phyloP scores from a whole-genome alignment of 768 basidiomycete genomes.

The Cytidiella melzeri region DNA sequence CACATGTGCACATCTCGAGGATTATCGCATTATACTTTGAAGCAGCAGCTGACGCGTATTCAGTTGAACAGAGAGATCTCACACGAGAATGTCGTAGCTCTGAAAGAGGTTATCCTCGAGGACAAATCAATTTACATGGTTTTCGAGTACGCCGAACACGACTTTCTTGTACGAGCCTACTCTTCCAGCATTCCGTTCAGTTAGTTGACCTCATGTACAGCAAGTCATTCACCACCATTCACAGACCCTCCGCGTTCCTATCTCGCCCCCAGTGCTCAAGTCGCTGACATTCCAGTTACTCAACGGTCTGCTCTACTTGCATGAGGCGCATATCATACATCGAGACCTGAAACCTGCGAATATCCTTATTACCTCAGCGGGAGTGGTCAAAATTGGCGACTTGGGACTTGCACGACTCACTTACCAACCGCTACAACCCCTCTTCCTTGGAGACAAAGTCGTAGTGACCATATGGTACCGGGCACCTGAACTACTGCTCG shows the following conservation, averaged over 20 bases:
- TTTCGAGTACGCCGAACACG: slow-evolving; percentile 98
- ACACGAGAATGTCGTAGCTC: slow-evolving; percentile 86
- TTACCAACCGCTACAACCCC: slow-evolving; percentile 84
- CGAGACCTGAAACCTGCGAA: slow-evolving; percentile 98
- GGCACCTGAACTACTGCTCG: slow-evolving; percentile 91
- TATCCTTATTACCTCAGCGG: slow-evolving; percentile 85
- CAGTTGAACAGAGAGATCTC: slow-evolving; percentile 86
- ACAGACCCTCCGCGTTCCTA: slow-evolving; percentile 74
- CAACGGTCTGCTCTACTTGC: slow-evolving; percentile 91
- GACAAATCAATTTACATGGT: slow-evolving; percentile 99
- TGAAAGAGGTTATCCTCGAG: slow-evolving; percentile 93
- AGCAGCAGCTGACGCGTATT: background rate
- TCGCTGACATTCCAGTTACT: slow-evolving; percentile 91
- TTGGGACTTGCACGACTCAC: slow-evolving; percentile 89
- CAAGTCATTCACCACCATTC: slow-evolving; percentile 99
- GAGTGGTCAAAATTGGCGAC: slow-evolving; percentile 97
- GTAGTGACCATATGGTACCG: slow-evolving; percentile 99
- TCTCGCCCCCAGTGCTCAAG: slow-evolving; percentile 78
- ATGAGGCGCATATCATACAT: slow-evolving; percentile 91
- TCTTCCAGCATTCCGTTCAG: background rate
- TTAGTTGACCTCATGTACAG: slow-evolving; percentile 33
- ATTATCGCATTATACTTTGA: background rate
- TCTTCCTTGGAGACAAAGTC: slow-evolving; percentile 94
- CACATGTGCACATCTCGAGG: background rate
- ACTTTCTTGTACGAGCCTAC: slow-evolving; percentile 72